Evolutionary conservation across 371 early-diverging fungal genomes (phyloP).

Genomic region (Mortierella sp.): DNA sequence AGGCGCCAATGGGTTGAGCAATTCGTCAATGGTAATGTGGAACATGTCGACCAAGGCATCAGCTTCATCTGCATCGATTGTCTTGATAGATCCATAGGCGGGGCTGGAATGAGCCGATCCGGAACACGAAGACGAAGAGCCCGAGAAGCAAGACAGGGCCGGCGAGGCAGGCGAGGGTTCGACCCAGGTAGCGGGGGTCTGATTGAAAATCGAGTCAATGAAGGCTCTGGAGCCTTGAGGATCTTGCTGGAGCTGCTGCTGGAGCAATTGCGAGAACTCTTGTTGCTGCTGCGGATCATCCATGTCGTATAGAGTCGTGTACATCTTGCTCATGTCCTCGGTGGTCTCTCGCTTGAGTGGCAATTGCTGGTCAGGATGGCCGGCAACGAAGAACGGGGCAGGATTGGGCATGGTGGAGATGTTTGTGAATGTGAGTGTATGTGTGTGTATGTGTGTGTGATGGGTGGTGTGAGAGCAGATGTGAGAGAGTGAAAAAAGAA

Average conservation of each 20-base stretch:
- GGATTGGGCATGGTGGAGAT: slow-evolving; percentile 9
- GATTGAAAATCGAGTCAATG: background rate
- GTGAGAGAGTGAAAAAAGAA: background rate
- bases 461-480: background rate
- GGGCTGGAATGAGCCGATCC: slow-evolving; percentile 24
- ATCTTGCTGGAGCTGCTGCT: slow-evolving; percentile 5
- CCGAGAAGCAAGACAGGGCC: slow-evolving; percentile 14
- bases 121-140: slow-evolving; percentile 10
- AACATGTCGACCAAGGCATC: slow-evolving; percentile 30
- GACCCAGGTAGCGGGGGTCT: background rate
- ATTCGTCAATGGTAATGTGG: slow-evolving; percentile 39
- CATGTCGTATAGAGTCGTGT: slow-evolving; percentile 31
- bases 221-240: background rate
- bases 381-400: background rate
- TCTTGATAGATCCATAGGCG: background rate
- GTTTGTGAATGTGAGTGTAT: background rate
- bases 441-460: background rate
- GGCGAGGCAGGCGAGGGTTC: slow-evolving; percentile 22
- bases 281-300: slow-evolving; percentile 26
- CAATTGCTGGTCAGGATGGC: slow-evolving; percentile 1
- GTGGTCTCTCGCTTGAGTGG: slow-evolving; percentile 24
- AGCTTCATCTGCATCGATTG: slow-evolving; percentile 24
- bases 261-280: slow-evolving; percentile 12
- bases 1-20: slow-evolving; percentile 16
- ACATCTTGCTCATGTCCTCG: slow-evolving; percentile 28